Percentiles rank a stretch among this genome's conserved stretches.
phyloP scores from a whole-genome alignment of 768 basidiomycete species.

The Russula lepida region DNA sequence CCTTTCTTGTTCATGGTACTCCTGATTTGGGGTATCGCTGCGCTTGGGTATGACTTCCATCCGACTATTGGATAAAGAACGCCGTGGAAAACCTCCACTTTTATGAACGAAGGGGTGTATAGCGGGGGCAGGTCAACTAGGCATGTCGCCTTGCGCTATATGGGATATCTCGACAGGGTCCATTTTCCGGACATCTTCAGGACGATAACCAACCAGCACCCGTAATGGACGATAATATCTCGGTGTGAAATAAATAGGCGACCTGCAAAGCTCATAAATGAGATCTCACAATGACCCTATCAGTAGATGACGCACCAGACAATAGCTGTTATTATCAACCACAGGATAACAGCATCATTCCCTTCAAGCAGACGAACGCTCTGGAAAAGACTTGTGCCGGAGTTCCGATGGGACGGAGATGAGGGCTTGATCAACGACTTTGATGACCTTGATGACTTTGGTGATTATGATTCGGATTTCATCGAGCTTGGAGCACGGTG shows the following conservation, averaged over 20 bases:
- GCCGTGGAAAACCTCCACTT: neutral
- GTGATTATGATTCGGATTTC: neutral
- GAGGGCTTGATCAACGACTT: neutral
- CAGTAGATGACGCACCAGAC: conserved; percentile 40
- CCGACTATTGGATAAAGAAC: conserved; percentile 6
- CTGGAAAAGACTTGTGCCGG: neutral
- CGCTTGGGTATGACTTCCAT: conserved; percentile 17
- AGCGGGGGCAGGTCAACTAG: conserved; percentile 1
- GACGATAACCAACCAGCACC: neutral
- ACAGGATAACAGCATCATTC: conserved; percentile 35
- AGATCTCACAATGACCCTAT: neutral
- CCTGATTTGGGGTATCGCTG: neutral
- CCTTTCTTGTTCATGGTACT: neutral
- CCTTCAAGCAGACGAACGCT: neutral
- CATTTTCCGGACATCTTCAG: neutral
- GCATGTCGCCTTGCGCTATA: neutral
- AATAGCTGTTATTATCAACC: conserved; percentile 44
- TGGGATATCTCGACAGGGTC: neutral
- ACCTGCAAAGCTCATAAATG: conserved; percentile 1
- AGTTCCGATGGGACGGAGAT: neutral
- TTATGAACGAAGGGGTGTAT: neutral
- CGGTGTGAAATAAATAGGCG: neutral
- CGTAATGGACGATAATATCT: neutral
- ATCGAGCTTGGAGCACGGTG: neutral
- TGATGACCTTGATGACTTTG: neutral